Percentiles rank a stretch among this genome's conserved stretches.
These are phyloP conservation scores for Tillandsia fasciculata DNA, from an alignment of 176 grass and related monocot species.

Conservation along the genomic window DNA sequence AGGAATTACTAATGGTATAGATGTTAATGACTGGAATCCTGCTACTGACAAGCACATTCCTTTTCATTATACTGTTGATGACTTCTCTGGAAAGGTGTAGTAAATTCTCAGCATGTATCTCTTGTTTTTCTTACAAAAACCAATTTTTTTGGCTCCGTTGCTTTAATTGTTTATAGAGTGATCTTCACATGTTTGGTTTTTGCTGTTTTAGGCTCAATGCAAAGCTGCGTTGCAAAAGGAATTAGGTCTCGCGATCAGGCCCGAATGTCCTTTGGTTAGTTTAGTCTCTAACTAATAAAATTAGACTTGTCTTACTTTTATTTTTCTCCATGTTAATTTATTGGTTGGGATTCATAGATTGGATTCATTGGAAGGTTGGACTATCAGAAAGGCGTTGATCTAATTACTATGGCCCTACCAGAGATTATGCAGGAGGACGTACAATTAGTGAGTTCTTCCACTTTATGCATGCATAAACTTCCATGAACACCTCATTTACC, in stretches of 20 bases:
- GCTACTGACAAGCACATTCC: slow-evolving; percentile 62
- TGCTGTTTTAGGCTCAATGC: slow-evolving; percentile 57
- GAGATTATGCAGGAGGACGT: slow-evolving; percentile 63
- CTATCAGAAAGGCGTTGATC: slow-evolving; percentile 95
- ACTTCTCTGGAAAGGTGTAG: slow-evolving; percentile 79
- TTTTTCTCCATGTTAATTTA: slow-evolving; percentile 17
- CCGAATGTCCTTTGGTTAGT: slow-evolving; percentile 64
- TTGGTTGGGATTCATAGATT: slow-evolving; percentile 48
- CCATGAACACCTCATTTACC: background rate
- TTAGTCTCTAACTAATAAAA: slow-evolving; percentile 1
- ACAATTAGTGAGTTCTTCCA: slow-evolving; percentile 59
- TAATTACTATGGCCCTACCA: slow-evolving; percentile 56
- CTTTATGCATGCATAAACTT: background rate
- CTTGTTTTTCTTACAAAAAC: background rate
- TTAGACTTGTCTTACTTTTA: slow-evolving; percentile 2
- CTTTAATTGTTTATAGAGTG: background rate
- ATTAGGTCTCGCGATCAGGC: slow-evolving; percentile 60
- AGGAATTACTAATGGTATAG: slow-evolving; percentile 98
- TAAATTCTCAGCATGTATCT: slow-evolving; percentile 5
- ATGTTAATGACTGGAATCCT: slow-evolving; percentile 80
- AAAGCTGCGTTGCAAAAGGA: slow-evolving; percentile 84
- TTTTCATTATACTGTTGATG: slow-evolving; percentile 67
- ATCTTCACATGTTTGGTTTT: slow-evolving; percentile 1
- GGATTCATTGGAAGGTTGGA: slow-evolving; percentile 99
- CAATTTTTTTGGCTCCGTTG: background rate